Evolutionary conservation across 371 early-diverging fungal species (phyloP).

Genomic region (Syncephalastrum sp.): DNA sequence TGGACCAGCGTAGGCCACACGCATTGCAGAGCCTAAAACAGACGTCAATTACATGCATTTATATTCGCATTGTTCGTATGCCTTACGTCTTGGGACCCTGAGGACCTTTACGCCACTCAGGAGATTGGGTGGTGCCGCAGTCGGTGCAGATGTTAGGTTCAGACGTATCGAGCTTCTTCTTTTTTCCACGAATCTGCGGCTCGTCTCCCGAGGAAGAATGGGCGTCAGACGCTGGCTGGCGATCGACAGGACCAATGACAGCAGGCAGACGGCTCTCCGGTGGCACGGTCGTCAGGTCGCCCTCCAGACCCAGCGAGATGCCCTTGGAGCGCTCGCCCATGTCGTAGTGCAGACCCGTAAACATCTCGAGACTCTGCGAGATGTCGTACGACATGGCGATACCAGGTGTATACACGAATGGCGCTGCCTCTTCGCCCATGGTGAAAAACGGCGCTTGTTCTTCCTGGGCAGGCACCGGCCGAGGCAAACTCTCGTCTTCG

Average conservation of each 20-base stretch:
- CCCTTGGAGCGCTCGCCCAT: conserved; percentile 34
- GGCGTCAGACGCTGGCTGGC: background rate
- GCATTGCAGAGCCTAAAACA: conserved; percentile 51
- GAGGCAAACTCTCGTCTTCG: background rate
- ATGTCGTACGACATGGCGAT: conserved; percentile 19
- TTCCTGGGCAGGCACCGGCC: background rate
- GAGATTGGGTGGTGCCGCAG: conserved; percentile 77
- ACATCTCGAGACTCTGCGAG: conserved; percentile 25
- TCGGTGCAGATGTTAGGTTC: conserved; percentile 27
- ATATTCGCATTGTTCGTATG: background rate
- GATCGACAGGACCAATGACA: conserved; percentile 14
- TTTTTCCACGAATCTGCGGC: conserved; percentile 3
- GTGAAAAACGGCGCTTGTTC: conserved; percentile 4
- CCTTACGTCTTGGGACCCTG: conserved; percentile 68
- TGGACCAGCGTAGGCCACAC: conserved; percentile 52
- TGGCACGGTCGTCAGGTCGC: conserved; percentile 21
- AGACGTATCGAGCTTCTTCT: conserved; percentile 19
- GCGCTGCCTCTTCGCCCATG: conserved; percentile 2
- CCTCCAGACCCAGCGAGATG: conserved; percentile 32
- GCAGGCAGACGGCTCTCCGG: conserved; percentile 8
- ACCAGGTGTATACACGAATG: conserved; percentile 35
- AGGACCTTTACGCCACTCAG: conserved; percentile 86
- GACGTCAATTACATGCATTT: background rate
- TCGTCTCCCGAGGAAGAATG: background rate
- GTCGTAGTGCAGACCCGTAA: conserved; percentile 37